Conservation (phyloP, 2,329 filamentous ascomycete genomes). For the Alternaria infectoria region DNA sequence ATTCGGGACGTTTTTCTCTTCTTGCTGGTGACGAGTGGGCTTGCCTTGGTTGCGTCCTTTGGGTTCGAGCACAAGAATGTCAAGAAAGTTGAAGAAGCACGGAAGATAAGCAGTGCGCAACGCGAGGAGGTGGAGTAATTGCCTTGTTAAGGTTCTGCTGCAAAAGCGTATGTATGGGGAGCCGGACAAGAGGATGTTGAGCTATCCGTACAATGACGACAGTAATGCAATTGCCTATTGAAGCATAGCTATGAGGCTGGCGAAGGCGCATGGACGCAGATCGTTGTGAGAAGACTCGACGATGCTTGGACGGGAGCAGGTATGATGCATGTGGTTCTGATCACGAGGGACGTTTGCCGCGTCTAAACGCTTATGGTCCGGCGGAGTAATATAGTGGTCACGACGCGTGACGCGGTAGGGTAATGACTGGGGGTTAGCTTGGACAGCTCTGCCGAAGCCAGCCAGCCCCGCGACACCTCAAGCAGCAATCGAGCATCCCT, state of each 20-base stretch:
- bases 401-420: constrained; percentile 20
- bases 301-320: background rate
- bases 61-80: constrained; percentile 14
- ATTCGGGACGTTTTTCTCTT: constrained; percentile 4
- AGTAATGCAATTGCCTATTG: background rate
- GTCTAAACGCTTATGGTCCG: constrained; percentile 6
- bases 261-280: background rate
- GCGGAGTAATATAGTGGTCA: constrained; percentile 18
- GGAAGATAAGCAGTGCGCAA: background rate
- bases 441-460: constrained; percentile 18
- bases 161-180: background rate
- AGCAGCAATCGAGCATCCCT: constrained; percentile 14
- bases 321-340: background rate
- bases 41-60: constrained; percentile 2
- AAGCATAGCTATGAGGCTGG: background rate
- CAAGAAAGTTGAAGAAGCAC: background rate
- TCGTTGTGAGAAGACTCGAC: background rate
- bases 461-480: constrained; percentile 28
- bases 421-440: constrained; percentile 7
- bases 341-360: constrained; percentile 3
- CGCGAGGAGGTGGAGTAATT: background rate
- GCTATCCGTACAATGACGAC: background rate
- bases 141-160: background rate
- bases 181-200: background rate
- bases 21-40: constrained; percentile 1